Evolutionary conservation across 306 rosid genomes (phyloP), one percentile per base, ranked within the genome.

Genomic region (Carpinus fangiana): DNA sequence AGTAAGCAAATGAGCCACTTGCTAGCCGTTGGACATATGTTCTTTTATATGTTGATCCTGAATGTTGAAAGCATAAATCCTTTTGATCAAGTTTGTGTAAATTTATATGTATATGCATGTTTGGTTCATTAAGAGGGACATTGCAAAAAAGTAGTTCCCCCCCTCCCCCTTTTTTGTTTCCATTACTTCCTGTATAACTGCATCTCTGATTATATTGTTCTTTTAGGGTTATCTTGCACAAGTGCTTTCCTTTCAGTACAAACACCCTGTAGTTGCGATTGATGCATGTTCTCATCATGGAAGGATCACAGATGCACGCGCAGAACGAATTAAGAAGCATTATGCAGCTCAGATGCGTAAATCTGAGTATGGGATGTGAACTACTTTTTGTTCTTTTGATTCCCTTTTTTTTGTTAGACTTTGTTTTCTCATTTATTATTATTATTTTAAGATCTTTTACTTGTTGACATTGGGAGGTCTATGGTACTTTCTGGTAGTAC

Each of bases 251-350:
- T 90, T 94, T 82, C 95, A 92, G 72, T 92, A 87, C 83, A 93
- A 87, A 67, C 92, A 87, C 73, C 78, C 88, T 65, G 97, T 92
- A 73, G 76, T 94, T 79, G 98, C 97, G 34, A 90, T 94, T 77
- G 98, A 94, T 86, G 89, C 98, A 51, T 92, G 88, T 76, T 88
- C 97, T 76, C 98, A 90, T 86, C 98, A 94, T 82, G 97, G 97
- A 82, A 91, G 62, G 17, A 89, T 94, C 75, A 91, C 97, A 8
- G 75, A 85, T 85, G 89, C 87, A 12, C 90, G 98, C 34, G 97
- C 98, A 72, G 85, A 76, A 78, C 88, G 92, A 52, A 94, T 94
- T 76, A 86, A 82, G 89, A 90, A 86, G 82, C 74, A 92, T 83
- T 92, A 88, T 83, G 85, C 81, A 68, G 86, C 97, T 73, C 90